These are phyloP conservation scores for Pythium rhizo-oryzae DNA, from an alignment of 352 stramenopile genomes.

Conservation along the genomic window DNA sequence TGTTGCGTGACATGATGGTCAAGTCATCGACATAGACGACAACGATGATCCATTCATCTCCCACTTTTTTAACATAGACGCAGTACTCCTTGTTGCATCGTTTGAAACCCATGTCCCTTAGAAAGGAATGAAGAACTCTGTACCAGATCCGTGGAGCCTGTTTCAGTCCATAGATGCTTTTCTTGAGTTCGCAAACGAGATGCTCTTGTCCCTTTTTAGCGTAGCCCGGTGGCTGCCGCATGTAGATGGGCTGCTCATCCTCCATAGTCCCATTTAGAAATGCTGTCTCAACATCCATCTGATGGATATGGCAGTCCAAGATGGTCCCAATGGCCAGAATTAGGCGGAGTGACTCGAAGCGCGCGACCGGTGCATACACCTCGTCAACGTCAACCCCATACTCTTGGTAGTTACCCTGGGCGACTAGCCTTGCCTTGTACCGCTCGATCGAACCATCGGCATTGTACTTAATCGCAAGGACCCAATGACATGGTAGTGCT, in stretches of 20 bases:
- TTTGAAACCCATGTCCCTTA: conserved; percentile 10
- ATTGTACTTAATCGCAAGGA: too few species aligned
- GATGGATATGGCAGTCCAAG: not conserved
- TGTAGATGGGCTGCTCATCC: conserved; percentile 8
- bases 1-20: conserved; percentile 26
- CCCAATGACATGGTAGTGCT: too few species aligned
- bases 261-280: not conserved
- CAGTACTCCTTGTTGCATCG: conserved; percentile 35
- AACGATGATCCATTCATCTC: conserved; percentile 33
- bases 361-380: not conserved
- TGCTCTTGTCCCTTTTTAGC: not conserved
- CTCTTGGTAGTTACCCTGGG: not conserved
- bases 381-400: not conserved
- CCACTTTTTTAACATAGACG: conserved; percentile 34
- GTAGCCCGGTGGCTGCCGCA: conserved; percentile 4
- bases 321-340: not conserved
- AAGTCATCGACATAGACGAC: conserved; percentile 38
- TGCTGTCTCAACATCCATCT: not conserved
- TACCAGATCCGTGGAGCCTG: conserved; percentile 24
- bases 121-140: conserved; percentile 27
- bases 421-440: not conserved
- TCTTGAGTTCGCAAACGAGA: conserved; percentile 4
- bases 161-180: conserved; percentile 9
- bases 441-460: too few species aligned
- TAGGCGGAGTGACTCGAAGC: not conserved